Conservation (phyloP, 2,329 filamentous ascomycete species). For the Fusarium solani-melongenae region DNA sequence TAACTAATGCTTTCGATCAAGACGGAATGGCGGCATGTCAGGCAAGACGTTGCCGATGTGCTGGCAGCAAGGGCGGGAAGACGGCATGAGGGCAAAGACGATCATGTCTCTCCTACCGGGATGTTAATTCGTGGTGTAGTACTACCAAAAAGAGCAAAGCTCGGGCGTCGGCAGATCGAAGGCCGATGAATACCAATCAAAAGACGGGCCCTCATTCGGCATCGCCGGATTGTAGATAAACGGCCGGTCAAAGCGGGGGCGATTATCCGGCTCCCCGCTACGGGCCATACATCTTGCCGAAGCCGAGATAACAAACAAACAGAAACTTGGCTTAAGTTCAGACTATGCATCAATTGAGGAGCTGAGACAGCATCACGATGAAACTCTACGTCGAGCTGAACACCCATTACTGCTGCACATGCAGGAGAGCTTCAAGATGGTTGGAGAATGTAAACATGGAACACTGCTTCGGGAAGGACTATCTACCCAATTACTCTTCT, state of each 20-base stretch:
- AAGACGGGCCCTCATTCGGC: background rate
- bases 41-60: background rate
- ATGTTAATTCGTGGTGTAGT: background rate
- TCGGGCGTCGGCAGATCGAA: background rate
- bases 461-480: background rate
- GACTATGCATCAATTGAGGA: background rate
- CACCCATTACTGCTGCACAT: background rate
- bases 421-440: background rate
- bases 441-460: background rate
- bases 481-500: background rate
- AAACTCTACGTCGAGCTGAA: background rate
- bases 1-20: background rate
- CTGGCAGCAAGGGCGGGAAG: background rate
- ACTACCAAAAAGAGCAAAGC: background rate
- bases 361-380: background rate
- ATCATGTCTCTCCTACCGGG: background rate
- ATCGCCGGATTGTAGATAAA: background rate
- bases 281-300: background rate
- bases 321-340: background rate
- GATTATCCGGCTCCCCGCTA: background rate
- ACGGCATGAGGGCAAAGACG: background rate
- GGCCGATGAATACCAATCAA: background rate
- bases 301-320: background rate
- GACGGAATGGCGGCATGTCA: background rate
- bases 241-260: background rate